Percentiles rank a stretch among this genome's conserved stretches.
These are phyloP conservation scores for Psophocarpus tetragonolobus DNA, from an alignment of 306 rosid genomes.

Conservation along the genomic window DNA sequence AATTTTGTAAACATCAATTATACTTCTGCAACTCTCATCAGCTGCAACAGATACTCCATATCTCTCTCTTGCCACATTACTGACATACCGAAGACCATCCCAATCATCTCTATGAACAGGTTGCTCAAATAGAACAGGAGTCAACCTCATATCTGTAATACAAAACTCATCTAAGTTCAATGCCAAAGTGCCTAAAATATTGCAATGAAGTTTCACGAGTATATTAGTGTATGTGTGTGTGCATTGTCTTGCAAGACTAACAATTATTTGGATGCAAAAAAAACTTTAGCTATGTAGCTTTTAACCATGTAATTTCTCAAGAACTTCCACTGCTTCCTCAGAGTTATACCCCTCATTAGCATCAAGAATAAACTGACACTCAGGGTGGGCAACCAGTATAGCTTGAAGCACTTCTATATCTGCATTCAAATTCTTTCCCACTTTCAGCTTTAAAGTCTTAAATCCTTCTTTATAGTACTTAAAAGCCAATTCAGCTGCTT, in stretches of 20 bases:
- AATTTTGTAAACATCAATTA: conserved; percentile 71
- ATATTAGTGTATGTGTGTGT: neutral
- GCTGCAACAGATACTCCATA: conserved; percentile 91
- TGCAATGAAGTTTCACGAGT: neutral
- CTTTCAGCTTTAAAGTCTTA: conserved; percentile 78
- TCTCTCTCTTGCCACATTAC: conserved; percentile 58
- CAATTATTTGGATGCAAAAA: conserved; percentile 13
- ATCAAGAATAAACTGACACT: conserved; percentile 82
- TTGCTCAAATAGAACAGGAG: conserved; percentile 86
- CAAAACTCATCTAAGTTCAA: conserved; percentile 32
- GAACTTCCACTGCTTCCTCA: conserved; percentile 87
- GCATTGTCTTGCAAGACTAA: conserved; percentile 8
- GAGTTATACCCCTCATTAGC: conserved; percentile 89
- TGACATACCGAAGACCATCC: conserved; percentile 91
- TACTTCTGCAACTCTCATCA: conserved; percentile 87
- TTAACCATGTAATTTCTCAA: conserved; percentile 76
- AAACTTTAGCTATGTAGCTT: neutral
- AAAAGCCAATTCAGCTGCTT: conserved; percentile 80
- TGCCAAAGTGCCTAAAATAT: neutral
- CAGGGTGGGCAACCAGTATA: conserved; percentile 75
- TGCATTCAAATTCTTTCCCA: conserved; percentile 77
- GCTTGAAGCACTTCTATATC: conserved; percentile 89
- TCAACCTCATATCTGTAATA: conserved; percentile 75
- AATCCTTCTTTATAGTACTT: conserved; percentile 81
- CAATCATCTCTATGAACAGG: conserved; percentile 97